Evolutionary conservation across 768 basidiomycete species (phyloP).

Genomic region (Naganishia kalamii): DNA sequence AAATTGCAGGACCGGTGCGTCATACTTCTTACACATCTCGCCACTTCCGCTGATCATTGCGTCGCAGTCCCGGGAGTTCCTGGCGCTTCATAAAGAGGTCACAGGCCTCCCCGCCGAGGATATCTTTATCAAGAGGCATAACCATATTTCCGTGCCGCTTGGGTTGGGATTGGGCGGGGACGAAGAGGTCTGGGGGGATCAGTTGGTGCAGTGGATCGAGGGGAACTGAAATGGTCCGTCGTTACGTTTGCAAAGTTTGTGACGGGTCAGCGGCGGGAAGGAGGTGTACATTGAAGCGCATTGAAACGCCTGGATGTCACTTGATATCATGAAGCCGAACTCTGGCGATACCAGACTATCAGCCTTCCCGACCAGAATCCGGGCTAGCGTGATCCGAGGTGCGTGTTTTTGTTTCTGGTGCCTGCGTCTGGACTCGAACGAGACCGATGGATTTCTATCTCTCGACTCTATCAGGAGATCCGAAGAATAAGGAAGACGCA

Average conservation of each 20-base stretch:
- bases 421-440: no score
- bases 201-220: constrained; percentile 10
- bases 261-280: not conserved
- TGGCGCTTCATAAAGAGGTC: not conserved
- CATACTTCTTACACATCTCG: not conserved
- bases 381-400: no score
- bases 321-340: no score
- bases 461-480: no score
- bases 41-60: not conserved
- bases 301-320: no score
- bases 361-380: no score
- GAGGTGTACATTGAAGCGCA: no score
- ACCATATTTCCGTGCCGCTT: constrained; percentile 17
- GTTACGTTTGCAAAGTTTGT: not conserved
- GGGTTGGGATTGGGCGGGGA: constrained; percentile 15
- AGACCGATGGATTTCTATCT: no score
- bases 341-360: no score
- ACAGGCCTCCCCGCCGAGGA: not conserved
- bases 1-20: constrained; percentile 14
- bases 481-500: no score
- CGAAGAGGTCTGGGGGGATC: constrained; percentile 12
- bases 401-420: no score
- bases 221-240: not conserved
- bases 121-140: constrained; percentile 10
- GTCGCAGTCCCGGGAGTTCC: constrained; percentile 12